A percentile compares a stretch with the other conserved stretches of the same genome.
These are phyloP conservation scores for Gonapodya prolifera DNA, from an alignment of 192 early-diverging fungal genomes.

Conservation along the genomic window DNA sequence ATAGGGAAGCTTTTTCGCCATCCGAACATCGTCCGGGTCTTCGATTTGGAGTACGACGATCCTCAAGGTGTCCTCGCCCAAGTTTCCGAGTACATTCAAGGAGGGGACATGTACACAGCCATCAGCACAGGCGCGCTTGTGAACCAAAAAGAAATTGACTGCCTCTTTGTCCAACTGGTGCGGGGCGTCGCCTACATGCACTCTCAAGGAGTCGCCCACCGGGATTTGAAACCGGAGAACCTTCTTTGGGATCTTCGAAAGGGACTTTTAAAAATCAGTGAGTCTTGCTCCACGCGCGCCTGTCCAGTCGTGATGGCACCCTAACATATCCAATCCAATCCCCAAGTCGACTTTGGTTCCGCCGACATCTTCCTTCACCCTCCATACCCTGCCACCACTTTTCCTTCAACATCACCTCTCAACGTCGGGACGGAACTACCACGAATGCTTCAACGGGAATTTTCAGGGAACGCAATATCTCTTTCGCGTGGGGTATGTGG, in stretches of 20 bases:
- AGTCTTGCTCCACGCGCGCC: no score
- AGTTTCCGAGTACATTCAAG: not conserved
- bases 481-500: not conserved
- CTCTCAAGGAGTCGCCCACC: not conserved
- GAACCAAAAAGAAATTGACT: not conserved
- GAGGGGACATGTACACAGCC: slow-evolving; percentile 4
- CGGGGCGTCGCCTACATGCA: slow-evolving; percentile 1
- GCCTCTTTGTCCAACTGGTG: not conserved
- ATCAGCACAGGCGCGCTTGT: not conserved
- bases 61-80: not conserved
- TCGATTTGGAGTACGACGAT: not conserved
- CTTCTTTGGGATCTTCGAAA: not conserved
- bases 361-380: slow-evolving; percentile 2
- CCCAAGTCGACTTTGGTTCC: slow-evolving; percentile 10
- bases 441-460: no score
- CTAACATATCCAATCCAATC: no score
- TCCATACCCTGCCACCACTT: no score
- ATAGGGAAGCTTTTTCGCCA: not conserved
- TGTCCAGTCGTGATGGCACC: no score
- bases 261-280: slow-evolving; percentile 2
- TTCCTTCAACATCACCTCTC: no score
- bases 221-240: not conserved
- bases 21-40: slow-evolving; percentile 1
- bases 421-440: no score
- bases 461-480: not conserved